Evolutionary conservation across 129 eudicot species (phyloP).

Genomic region (Chrysanthemum seticuspe): DNA sequence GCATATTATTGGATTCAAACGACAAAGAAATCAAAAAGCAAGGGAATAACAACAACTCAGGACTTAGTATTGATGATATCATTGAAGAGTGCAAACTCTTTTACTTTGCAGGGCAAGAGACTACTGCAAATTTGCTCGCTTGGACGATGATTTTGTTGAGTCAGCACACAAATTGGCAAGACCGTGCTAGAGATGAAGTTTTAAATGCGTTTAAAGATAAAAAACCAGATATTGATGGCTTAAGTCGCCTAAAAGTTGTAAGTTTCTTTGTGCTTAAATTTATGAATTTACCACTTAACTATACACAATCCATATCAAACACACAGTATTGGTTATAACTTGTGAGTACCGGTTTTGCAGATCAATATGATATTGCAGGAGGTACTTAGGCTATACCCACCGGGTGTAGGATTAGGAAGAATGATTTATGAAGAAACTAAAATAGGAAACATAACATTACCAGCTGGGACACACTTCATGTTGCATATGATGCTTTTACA

Average conservation of each 20-base stretch:
- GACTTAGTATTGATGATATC: slow-evolving; percentile 30
- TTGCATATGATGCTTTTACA: slow-evolving; percentile 38
- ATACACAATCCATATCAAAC: not conserved
- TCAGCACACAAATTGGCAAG: slow-evolving; percentile 37
- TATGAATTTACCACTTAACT: not conserved
- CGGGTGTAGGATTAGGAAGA: not conserved
- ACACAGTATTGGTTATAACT: not conserved
- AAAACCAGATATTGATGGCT: slow-evolving; percentile 31
- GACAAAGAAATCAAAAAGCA: slow-evolving; percentile 29
- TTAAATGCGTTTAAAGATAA: slow-evolving; percentile 23
- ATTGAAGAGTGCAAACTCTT: slow-evolving; percentile 44
- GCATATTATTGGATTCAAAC: slow-evolving; percentile 32
- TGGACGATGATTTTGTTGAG: slow-evolving; percentile 43
- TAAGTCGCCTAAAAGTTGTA: slow-evolving; percentile 37
- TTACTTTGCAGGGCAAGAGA: slow-evolving; percentile 44
- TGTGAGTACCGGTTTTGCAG: slow-evolving; percentile 6
- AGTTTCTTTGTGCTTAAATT: not conserved
- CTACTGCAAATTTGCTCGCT: slow-evolving; percentile 33
- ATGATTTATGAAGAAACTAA: slow-evolving; percentile 37
- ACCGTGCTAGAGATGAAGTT: slow-evolving; percentile 39
- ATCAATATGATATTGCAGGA: slow-evolving; percentile 40
- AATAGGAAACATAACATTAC: slow-evolving; percentile 29
- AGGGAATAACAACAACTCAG: slow-evolving; percentile 14
- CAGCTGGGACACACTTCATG: slow-evolving; percentile 17
- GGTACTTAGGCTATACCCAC: slow-evolving; percentile 42